Evolutionary conservation across 2,329 filamentous ascomycete genomes (phyloP), one percentile per base, ranked within the genome.

Genomic region (Penicillium sp.): DNA sequence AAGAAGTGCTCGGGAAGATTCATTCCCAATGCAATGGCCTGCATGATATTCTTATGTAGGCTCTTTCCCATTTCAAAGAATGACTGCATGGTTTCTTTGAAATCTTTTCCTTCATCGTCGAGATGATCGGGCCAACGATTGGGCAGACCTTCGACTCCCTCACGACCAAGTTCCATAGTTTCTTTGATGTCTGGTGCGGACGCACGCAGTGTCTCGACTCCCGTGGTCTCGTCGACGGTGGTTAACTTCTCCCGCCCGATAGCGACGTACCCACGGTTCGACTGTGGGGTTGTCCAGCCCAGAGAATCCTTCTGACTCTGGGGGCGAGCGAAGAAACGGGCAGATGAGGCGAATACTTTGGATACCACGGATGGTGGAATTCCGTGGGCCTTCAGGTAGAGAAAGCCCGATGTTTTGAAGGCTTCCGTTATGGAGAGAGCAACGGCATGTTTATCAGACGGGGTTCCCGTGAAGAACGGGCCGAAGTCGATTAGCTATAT

Each of bases 331-430:
- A 93, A 93, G 75, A 91, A 90, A 54, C 74, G 71, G 43, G 83
- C 81, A 5, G 85, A 89, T 49, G 77, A 75, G 54, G 73, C 65
- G 65, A 93, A 94, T 52, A 84, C 77, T 50, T 77, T 69, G 52
- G 77, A 67, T 12, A 88, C 72, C 9, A 77, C 76, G 8, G 77
- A 71, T 3, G 78, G 61, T 0, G 82, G 70, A 53, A 95, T 84
- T 35, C 85, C 80, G 57, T 91, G 83, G 68, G 91, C 87, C 60
- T 83, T 83, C 34, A 95, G 80, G 70, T 95, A 95, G 63, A 96
- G 80, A 74, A 96, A 95, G 50, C 90, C 90, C 2, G 89, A 86
- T 1, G 79, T 84, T 61, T 89, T 85, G 73, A 96, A 95, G 37
- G 87, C 89, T 46, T 81, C 65, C 12, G 91, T 81, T 58, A 95